phyloP scores from a whole-genome alignment of 129 eudicot genomes.

The Chrysanthemum lavandulifolium region DNA sequence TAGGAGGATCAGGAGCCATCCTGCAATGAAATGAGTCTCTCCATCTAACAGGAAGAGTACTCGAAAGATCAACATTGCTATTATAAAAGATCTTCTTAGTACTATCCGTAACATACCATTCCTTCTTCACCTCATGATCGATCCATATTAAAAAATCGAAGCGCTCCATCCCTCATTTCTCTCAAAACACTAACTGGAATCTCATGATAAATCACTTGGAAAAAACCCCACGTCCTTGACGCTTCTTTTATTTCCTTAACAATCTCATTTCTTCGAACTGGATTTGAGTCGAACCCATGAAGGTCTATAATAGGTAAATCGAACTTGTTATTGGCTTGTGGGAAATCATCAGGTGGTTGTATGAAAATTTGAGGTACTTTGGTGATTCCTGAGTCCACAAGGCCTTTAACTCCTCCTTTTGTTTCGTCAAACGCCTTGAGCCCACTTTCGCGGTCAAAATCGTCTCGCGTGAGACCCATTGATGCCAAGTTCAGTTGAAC shows the following conservation, averaged over 20 bases:
- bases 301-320: slow-evolving; percentile 40
- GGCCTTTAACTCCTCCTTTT: slow-evolving; percentile 50
- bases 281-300: slow-evolving; percentile 11
- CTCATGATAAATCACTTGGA: slow-evolving; percentile 59
- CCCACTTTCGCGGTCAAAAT: slow-evolving; percentile 31
- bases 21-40: slow-evolving; percentile 48
- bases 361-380: slow-evolving; percentile 49
- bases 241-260: slow-evolving; percentile 35
- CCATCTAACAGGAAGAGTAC: slow-evolving; percentile 53
- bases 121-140: slow-evolving; percentile 49
- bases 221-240: slow-evolving; percentile 44
- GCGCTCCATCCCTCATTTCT: slow-evolving; percentile 49
- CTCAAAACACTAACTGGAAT: slow-evolving; percentile 36
- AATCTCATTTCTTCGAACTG: slow-evolving; percentile 5
- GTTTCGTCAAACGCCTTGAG: slow-evolving; percentile 49
- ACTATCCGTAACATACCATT: slow-evolving; percentile 46
- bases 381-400: slow-evolving; percentile 43
- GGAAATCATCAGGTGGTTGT: slow-evolving; percentile 35
- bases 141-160: slow-evolving; percentile 50
- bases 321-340: not conserved
- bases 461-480: slow-evolving; percentile 10
- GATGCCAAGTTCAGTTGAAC: not conserved
- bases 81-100: slow-evolving; percentile 32
- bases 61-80: slow-evolving; percentile 49
- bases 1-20: slow-evolving; percentile 45